Evolutionary conservation across 2,329 filamentous ascomycete species (phyloP).

Genomic region (Ophiostoma himal-ulmi): DNA sequence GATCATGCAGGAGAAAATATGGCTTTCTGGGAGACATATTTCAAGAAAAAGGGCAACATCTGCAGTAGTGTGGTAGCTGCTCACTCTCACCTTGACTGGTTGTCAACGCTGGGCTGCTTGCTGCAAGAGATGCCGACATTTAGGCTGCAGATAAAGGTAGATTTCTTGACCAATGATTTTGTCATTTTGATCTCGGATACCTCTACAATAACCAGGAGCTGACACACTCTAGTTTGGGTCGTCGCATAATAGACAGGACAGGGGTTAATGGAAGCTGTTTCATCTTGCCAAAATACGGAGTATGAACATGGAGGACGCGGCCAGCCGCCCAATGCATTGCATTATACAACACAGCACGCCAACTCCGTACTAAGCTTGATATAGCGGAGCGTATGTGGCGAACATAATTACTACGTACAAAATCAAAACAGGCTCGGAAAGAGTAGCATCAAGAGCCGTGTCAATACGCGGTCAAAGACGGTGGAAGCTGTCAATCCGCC

Average conservation of each 20-base stretch:
- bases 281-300: background rate
- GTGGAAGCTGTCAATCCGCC: background rate
- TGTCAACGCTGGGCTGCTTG: background rate
- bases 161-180: background rate
- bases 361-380: conserved; percentile 4
- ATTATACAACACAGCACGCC: background rate
- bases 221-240: background rate
- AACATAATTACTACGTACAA: too few relatives aligned
- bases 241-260: conserved; percentile 6
- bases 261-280: background rate
- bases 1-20: background rate
- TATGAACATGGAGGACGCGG: background rate
- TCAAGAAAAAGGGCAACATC: too few relatives aligned
- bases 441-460: background rate
- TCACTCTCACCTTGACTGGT: background rate
- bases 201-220: background rate
- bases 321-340: background rate
- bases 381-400: background rate
- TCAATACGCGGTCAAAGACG: background rate
- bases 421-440: background rate
- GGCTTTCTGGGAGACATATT: background rate
- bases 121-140: background rate
- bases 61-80: too few relatives aligned
- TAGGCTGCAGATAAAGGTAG: too few relatives aligned
- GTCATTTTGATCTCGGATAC: background rate